phyloP scores from a whole-genome alignment of 2,329 filamentous ascomycete species.

The Tolypocladium album region DNA sequence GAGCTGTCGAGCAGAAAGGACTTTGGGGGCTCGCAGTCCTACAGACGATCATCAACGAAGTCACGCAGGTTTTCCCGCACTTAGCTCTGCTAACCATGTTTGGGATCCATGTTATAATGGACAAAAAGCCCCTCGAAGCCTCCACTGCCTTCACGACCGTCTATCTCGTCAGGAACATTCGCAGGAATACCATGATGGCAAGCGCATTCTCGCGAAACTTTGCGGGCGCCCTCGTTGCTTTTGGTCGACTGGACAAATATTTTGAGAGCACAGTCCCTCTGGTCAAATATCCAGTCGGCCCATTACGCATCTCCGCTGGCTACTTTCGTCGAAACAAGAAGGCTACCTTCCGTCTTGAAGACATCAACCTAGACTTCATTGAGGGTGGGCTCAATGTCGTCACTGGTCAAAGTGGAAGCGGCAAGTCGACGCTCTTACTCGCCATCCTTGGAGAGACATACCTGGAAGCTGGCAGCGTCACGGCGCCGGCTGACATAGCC shows the following conservation, averaged over 20 bases:
- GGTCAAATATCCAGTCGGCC: slow-evolving; percentile 35
- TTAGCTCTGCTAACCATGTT: slow-evolving; percentile 44
- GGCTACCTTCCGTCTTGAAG: slow-evolving; percentile 35
- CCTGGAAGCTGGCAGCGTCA: slow-evolving; percentile 34
- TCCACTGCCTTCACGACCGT: slow-evolving; percentile 49
- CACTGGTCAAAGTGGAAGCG: slow-evolving; percentile 42
- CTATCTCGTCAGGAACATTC: slow-evolving; percentile 40
- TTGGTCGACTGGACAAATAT: slow-evolving; percentile 43
- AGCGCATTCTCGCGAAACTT: slow-evolving; percentile 29
- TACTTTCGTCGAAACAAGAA: slow-evolving; percentile 39
- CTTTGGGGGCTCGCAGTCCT: slow-evolving; percentile 43
- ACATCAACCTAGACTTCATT: slow-evolving; percentile 40
- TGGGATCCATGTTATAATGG: slow-evolving; percentile 36
- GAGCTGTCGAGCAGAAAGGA: slow-evolving; percentile 39
- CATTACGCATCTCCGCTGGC: slow-evolving; percentile 32
- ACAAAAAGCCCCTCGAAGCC: slow-evolving; percentile 36
- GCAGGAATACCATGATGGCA: slow-evolving; percentile 39
- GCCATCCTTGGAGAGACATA: slow-evolving; percentile 45
- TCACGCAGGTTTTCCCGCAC: slow-evolving; percentile 41
- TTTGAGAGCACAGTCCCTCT: slow-evolving; percentile 40
- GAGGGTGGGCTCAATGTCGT: slow-evolving; percentile 44
- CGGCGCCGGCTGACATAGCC: slow-evolving; percentile 39
- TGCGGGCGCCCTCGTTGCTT: slow-evolving; percentile 27
- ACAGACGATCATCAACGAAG: slow-evolving; percentile 33
- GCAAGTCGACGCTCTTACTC: slow-evolving; percentile 45